Percentiles rank a stretch among this genome's conserved stretches.
These are phyloP conservation scores for Coemansia guatemalensis DNA, from an alignment of 192 early-diverging fungal species.

Conservation along the genomic window DNA sequence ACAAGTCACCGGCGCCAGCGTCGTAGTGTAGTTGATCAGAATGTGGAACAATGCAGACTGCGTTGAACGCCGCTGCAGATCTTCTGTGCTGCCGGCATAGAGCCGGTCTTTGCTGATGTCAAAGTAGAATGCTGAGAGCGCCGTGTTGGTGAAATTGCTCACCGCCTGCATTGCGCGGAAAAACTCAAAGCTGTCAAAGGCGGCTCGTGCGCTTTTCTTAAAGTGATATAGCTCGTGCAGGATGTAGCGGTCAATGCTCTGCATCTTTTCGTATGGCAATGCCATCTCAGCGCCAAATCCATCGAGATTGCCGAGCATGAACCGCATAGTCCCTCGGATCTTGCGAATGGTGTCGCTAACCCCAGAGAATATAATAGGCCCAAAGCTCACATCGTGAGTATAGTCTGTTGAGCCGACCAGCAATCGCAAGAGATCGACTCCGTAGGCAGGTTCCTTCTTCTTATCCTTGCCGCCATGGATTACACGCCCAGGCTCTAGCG, in stretches of 20 bases:
- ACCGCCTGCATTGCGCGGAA: slow-evolving; percentile 64
- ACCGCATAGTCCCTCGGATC: slow-evolving; percentile 71
- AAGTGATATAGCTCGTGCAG: slow-evolving; percentile 68
- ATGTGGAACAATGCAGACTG: slow-evolving; percentile 67
- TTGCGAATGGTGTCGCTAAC: slow-evolving; percentile 70
- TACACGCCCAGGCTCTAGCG: slow-evolving; percentile 62
- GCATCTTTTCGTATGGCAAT: slow-evolving; percentile 57
- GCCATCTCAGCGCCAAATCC: slow-evolving; percentile 51
- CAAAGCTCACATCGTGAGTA: slow-evolving; percentile 70
- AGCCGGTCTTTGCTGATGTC: slow-evolving; percentile 78
- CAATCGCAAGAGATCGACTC: slow-evolving; percentile 71
- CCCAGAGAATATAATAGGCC: slow-evolving; percentile 62
- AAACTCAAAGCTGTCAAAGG: slow-evolving; percentile 63
- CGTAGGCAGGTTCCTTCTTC: slow-evolving; percentile 70
- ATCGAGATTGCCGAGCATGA: slow-evolving; percentile 74
- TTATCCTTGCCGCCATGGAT: slow-evolving; percentile 71
- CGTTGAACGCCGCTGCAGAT: slow-evolving; percentile 57
- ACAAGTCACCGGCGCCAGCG: slow-evolving; percentile 65
- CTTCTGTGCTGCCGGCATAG: slow-evolving; percentile 56
- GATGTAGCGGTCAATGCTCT: slow-evolving; percentile 49
- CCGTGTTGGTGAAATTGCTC: slow-evolving; percentile 65
- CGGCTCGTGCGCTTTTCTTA: slow-evolving; percentile 52
- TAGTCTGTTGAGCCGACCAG: slow-evolving; percentile 77
- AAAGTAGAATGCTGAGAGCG: slow-evolving; percentile 77
- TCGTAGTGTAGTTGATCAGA: slow-evolving; percentile 60